Evolutionary conservation across 2,329 filamentous ascomycete genomes (phyloP), one percentile per base, ranked within the genome.

Genomic region (Mariannaea elegans): DNA sequence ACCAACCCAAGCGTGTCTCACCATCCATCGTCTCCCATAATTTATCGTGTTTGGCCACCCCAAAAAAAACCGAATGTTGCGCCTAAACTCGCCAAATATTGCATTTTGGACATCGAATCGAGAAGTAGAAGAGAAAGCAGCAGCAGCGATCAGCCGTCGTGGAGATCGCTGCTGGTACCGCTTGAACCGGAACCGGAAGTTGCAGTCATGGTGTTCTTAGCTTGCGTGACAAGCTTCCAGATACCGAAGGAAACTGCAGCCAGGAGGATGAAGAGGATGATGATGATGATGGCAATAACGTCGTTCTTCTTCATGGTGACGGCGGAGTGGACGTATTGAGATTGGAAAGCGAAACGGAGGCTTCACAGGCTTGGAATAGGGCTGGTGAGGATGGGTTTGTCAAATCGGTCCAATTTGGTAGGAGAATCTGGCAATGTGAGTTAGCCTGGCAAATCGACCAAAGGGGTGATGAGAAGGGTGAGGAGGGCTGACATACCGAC

Each of bases 221-320:
- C 85, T 24, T 81, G 75, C 65, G 81, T 80, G 48, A 89, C 86
- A 8, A 89, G 76, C 59, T 82, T 80, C 77, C 86, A 89, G 74
- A 89, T 89, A 62, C 85, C 87, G 68, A 88, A 88, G 7, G 84
- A 82, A 55, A 89, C 85, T 59, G 79, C 77, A 53, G 85, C 85
- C 46, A 90, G 82, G 47, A 89, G 76, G 71, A 87, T 73, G 77
- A 90, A 89, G 67, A 90, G 82, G 56, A 90, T 74, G 74, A 90
- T 89, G 76, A 90, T 84, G 72, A 90, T 89, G 74, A 90, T 81
- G 68, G 87, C 87, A 75, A 90, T 89, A 70, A 85, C 84, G 76
- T 89, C 83, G 83, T 90, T 90, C 78, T 83, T 77, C 75, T 89
- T 85, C 82, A 85, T 88, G 66, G 66, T 79, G 73, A 75, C 73